Evolutionary conservation across 2,329 filamentous ascomycete species (phyloP).

Genomic region (Colletotrichum orchidophilum): DNA sequence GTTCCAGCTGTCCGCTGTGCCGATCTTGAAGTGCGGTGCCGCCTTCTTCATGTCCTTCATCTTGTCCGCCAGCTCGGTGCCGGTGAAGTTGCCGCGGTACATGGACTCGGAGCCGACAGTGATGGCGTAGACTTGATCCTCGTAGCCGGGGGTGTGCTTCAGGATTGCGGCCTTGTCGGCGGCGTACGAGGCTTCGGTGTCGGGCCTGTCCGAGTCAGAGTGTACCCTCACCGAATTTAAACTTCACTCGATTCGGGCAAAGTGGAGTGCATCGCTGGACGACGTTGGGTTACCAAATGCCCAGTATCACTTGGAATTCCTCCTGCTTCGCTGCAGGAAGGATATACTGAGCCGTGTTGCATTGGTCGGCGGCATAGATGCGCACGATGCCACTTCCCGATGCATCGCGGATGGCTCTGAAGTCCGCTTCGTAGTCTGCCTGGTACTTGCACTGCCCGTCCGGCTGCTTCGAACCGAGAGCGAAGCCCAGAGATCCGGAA

Average conservation of each 20-base stretch:
- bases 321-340: constrained; percentile 72
- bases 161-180: constrained; percentile 64
- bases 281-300: constrained; percentile 67
- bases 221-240: background rate
- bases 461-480: constrained; percentile 71
- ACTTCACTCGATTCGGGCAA: background rate
- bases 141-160: constrained; percentile 56
- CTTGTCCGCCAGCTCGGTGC: constrained; percentile 65
- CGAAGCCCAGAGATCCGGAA: constrained; percentile 65
- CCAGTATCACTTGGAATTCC: constrained; percentile 74
- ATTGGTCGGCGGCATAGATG: constrained; percentile 74
- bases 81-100: constrained; percentile 75
- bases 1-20: constrained; percentile 79
- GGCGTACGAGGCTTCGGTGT: constrained; percentile 68
- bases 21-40: constrained; percentile 65
- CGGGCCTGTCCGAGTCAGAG: constrained; percentile 57
- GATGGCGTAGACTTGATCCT: constrained; percentile 71
- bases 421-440: constrained; percentile 72
- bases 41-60: constrained; percentile 69
- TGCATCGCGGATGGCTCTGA: constrained; percentile 64
- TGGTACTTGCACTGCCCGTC: constrained; percentile 70
- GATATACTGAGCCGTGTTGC: constrained; percentile 69
- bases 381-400: constrained; percentile 67
- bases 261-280: background rate
- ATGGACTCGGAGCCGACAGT: constrained; percentile 77